Evolutionary conservation across 1,284 basidiomycete genomes (phyloP).

Genomic region (Sutorius eximius): DNA sequence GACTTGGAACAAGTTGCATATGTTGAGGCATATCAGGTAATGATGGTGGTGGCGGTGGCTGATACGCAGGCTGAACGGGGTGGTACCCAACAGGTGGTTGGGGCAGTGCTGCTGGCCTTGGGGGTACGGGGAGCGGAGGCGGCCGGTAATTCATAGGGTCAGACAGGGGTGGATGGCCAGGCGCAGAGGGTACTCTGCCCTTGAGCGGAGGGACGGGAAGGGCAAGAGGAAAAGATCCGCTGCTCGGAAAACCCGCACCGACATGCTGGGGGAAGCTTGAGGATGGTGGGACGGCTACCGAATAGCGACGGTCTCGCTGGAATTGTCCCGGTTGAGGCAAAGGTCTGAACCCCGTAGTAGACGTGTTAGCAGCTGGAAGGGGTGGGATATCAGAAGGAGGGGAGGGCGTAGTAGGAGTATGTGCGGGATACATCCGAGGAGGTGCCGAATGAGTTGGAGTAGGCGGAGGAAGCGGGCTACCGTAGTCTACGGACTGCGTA

Average conservation of each 20-base stretch:
- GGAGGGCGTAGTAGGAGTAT: slow-evolving; percentile 34
- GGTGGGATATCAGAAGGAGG: slow-evolving; percentile 33
- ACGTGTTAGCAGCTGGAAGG: slow-evolving; percentile 36
- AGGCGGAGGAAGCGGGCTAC: slow-evolving; percentile 21
- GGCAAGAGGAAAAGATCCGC: slow-evolving; percentile 19
- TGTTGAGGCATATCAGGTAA: slow-evolving; percentile 28
- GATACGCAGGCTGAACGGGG: slow-evolving; percentile 37
- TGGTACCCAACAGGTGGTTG: slow-evolving; percentile 40
- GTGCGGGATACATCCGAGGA: slow-evolving; percentile 32
- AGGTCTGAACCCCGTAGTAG: slow-evolving; percentile 49
- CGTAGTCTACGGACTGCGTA: slow-evolving; percentile 28
- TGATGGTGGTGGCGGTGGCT: slow-evolving; percentile 37
- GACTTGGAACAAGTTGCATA: slow-evolving; percentile 31
- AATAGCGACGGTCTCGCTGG: slow-evolving; percentile 36
- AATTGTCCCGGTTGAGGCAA: slow-evolving; percentile 46
- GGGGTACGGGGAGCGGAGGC: slow-evolving; percentile 34
- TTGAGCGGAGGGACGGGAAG: slow-evolving; percentile 26
- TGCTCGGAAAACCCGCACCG: slow-evolving; percentile 19
- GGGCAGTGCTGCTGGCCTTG: slow-evolving; percentile 39
- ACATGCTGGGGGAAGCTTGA: slow-evolving; percentile 32
- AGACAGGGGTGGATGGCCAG: slow-evolving; percentile 25
- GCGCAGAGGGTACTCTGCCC: slow-evolving; percentile 31
- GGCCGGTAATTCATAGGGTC: slow-evolving; percentile 18
- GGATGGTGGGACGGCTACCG: slow-evolving; percentile 38
- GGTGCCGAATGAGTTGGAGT: slow-evolving; percentile 27